Conservation (phyloP, 192 early-diverging fungal species). For the Backusella morwellensis region DNA sequence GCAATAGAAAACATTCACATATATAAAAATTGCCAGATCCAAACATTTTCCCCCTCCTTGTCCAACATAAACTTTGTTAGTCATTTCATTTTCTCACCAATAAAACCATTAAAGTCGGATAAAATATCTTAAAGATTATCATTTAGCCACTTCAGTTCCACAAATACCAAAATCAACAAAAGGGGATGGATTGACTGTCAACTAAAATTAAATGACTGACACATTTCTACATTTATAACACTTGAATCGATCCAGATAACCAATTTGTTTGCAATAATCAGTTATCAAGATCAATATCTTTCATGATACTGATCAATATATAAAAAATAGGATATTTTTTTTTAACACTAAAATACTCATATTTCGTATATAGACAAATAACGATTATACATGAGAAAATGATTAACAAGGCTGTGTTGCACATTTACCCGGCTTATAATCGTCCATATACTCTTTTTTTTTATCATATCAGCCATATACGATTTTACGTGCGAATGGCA, state of each 20-base stretch:
- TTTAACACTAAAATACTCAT: neutral
- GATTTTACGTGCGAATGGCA: neutral
- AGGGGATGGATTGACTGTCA: neutral
- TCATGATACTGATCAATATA: neutral
- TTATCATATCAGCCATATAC: no score
- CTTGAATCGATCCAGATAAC: neutral
- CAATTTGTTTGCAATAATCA: neutral
- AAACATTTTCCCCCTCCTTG: neutral
- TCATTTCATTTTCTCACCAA: neutral
- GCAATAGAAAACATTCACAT: neutral
- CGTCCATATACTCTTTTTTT: neutral
- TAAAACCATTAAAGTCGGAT: neutral
- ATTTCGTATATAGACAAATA: neutral
- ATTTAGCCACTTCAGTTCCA: neutral
- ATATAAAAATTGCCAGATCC: neutral
- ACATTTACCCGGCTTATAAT: neutral
- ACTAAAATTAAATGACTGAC: neutral
- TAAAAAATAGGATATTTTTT: neutral
- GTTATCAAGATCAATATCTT: neutral
- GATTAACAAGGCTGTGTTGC: neutral
- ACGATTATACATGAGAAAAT: neutral
- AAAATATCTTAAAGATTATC: neutral
- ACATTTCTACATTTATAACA: neutral
- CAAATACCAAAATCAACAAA: neutral
- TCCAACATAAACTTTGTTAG: neutral